Conservation (phyloP, 257 asterid species). For the Linderniella brevidens region DNA sequence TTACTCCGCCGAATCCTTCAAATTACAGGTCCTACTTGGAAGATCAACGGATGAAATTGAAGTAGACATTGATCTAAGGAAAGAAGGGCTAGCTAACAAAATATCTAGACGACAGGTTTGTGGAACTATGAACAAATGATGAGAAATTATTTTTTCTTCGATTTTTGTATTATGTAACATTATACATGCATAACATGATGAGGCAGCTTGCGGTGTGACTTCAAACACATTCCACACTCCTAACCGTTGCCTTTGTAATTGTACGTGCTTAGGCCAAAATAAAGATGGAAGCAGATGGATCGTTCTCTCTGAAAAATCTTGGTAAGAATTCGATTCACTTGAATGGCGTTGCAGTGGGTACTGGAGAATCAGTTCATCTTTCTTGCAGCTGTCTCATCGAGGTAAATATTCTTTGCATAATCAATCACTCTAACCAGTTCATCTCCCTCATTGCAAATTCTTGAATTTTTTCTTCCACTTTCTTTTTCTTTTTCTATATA, state of each 20-base stretch:
- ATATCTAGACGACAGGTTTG: constrained; percentile 88
- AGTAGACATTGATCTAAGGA: constrained; percentile 80
- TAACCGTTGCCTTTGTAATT: no score
- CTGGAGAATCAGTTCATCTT: constrained; percentile 60
- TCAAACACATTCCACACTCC: no score
- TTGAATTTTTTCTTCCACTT: no score
- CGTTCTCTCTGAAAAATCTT: constrained; percentile 65
- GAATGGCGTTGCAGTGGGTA: constrained; percentile 49
- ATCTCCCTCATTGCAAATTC: no score
- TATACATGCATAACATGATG: neutral
- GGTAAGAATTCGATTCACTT: constrained; percentile 71
- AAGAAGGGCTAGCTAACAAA: constrained; percentile 93
- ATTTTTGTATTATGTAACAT: neutral
- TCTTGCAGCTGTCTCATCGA: constrained; percentile 65
- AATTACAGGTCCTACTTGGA: constrained; percentile 71
- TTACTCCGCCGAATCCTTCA: neutral
- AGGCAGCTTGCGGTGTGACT: no score
- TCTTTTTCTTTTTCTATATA: no score
- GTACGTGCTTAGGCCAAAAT: constrained; percentile 49
- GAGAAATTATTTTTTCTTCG: no score
- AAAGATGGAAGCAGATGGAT: constrained; percentile 79
- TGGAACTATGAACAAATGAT: neutral
- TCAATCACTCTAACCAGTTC: no score
- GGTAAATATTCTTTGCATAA: constrained; percentile 23
- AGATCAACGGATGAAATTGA: constrained; percentile 81